phyloP scores from a whole-genome alignment of 306 rosid genomes.

The Gleditsia sinensis region DNA sequence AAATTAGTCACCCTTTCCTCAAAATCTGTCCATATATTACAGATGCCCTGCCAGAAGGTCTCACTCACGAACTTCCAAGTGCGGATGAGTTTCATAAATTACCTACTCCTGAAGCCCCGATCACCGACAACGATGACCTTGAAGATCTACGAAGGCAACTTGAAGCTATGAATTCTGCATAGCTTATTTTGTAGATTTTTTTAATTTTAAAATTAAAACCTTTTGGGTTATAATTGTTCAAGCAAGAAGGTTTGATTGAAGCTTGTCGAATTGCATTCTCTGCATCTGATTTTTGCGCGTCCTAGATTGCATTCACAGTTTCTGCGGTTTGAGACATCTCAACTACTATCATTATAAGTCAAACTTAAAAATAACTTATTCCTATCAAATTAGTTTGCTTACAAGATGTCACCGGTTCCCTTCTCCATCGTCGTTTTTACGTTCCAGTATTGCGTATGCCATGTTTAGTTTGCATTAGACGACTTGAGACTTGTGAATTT shows the following conservation, averaged over 20 bases:
- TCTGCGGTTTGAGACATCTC: neutral
- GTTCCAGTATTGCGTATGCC: neutral
- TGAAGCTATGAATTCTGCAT: slow-evolving; percentile 79
- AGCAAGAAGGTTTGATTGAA: neutral
- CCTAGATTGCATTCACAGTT: neutral
- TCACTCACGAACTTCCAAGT: slow-evolving; percentile 84
- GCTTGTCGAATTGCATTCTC: too few relatives aligned
- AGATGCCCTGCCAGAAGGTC: slow-evolving; percentile 91
- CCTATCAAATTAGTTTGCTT: neutral
- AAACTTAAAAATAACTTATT: neutral
- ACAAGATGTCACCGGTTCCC: neutral
- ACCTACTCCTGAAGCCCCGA: slow-evolving; percentile 37
- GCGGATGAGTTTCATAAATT: slow-evolving; percentile 61
- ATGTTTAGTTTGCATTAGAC: neutral
- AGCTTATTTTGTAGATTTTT: neutral
- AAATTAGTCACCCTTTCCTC: neutral
- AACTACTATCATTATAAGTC: neutral
- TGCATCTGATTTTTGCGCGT: too few relatives aligned
- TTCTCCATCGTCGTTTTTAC: neutral
- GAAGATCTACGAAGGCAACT: slow-evolving; percentile 82
- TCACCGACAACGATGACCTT: slow-evolving; percentile 62
- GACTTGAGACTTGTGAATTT: neutral
- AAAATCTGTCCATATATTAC: slow-evolving; percentile 29
- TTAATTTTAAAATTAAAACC: neutral
- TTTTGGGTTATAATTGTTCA: neutral